Evolutionary conservation across 148 eudicot genomes (phyloP).

Genomic region (Cornus suecica): DNA sequence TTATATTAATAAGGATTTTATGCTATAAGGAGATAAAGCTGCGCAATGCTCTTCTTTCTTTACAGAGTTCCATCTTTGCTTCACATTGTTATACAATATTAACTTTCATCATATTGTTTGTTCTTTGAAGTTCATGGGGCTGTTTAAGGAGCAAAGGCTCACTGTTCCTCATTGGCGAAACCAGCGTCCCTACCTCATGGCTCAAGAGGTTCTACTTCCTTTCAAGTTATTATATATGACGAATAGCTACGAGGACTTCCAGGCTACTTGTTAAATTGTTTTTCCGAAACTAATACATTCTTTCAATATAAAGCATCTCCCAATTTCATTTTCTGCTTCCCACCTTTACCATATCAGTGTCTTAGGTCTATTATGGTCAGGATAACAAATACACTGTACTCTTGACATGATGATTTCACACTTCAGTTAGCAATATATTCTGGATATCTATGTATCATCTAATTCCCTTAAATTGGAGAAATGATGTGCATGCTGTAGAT

Average conservation of each 20-base stretch:
- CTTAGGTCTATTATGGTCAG: background rate
- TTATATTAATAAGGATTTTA: background rate
- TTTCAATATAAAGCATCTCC: background rate
- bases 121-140: slow-evolving; percentile 74
- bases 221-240: background rate
- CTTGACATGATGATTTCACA: background rate
- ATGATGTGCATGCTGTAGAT: background rate
- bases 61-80: background rate
- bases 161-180: slow-evolving; percentile 77
- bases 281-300: background rate
- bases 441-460: background rate
- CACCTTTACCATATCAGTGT: background rate
- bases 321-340: background rate
- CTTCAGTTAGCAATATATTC: background rate
- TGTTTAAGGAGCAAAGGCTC: slow-evolving; percentile 76
- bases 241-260: background rate
- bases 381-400: background rate
- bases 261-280: background rate
- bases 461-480: background rate
- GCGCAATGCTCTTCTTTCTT: background rate
- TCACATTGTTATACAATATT: background rate
- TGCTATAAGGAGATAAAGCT: background rate
- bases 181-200: slow-evolving; percentile 75
- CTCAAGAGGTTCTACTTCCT: slow-evolving; percentile 61
- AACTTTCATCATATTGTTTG: background rate